Evolutionary conservation across 2,329 filamentous ascomycete genomes (phyloP).

Genomic region (Ophiocordyceps unilateralis): DNA sequence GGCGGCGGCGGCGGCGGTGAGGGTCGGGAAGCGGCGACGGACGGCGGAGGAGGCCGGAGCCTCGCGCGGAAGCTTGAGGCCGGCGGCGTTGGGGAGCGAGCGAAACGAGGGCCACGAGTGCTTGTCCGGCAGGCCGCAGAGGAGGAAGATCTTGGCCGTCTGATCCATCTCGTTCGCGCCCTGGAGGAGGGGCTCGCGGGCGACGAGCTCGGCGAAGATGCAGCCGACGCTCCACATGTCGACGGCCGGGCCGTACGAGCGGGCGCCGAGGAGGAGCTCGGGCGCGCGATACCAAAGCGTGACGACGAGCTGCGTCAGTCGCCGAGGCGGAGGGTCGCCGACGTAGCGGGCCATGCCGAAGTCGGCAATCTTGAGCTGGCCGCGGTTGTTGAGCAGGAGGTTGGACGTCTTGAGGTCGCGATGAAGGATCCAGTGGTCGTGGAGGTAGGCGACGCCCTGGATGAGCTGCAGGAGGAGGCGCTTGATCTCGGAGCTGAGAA

Average conservation of each 20-base stretch:
- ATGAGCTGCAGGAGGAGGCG: slow-evolving; percentile 72
- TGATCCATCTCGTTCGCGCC: slow-evolving; percentile 90
- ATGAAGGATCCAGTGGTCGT: slow-evolving; percentile 80
- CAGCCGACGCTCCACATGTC: slow-evolving; percentile 97
- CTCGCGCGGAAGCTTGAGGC: slow-evolving; percentile 49
- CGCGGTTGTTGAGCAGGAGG: slow-evolving; percentile 86
- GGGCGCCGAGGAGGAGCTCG: slow-evolving; percentile 70
- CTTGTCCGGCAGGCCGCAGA: slow-evolving; percentile 74
- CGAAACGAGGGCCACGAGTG: slow-evolving; percentile 75
- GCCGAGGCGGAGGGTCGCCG: slow-evolving; percentile 59
- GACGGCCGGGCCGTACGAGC: slow-evolving; percentile 56
- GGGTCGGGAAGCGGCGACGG: slow-evolving; percentile 61
- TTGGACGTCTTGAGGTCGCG: slow-evolving; percentile 90
- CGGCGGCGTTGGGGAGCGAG: slow-evolving; percentile 70
- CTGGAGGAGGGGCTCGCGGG: slow-evolving; percentile 66
- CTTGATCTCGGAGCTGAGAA: slow-evolving; percentile 83
- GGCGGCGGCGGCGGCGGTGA: slow-evolving; percentile 56
- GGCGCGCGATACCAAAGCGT: slow-evolving; percentile 94
- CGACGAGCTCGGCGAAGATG: slow-evolving; percentile 83
- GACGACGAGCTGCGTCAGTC: slow-evolving; percentile 82
- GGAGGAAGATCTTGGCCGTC: slow-evolving; percentile 69
- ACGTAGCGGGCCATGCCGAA: slow-evolving; percentile 95
- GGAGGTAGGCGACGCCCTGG: slow-evolving; percentile 68
- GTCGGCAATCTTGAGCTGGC: slow-evolving; percentile 87
- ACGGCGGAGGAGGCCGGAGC: slow-evolving; percentile 35